phyloP scores from a whole-genome alignment of 257 asterid genomes.

The Solanum pinnatisectum region DNA sequence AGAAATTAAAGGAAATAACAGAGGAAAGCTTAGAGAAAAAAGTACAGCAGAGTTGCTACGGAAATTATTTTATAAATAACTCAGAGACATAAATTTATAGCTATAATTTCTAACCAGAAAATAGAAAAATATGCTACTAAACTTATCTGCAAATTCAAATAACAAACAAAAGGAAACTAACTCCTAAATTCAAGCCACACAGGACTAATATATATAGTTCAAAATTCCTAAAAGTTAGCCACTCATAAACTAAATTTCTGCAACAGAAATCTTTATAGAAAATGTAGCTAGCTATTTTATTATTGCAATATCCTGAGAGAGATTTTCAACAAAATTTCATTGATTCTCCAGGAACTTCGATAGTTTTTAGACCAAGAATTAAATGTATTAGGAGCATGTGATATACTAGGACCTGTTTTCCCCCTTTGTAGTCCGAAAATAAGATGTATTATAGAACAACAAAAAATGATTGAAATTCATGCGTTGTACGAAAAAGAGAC shows the following conservation, averaged over 20 bases:
- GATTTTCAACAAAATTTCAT: neutral
- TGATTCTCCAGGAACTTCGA: neutral
- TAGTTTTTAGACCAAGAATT: neutral
- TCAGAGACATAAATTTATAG: neutral
- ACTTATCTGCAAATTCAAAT: neutral
- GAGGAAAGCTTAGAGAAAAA: neutral
- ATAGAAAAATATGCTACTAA: neutral
- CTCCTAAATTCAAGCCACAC: neutral
- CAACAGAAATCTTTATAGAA: neutral
- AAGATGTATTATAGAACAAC: neutral
- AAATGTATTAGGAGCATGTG: neutral
- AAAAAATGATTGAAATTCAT: neutral
- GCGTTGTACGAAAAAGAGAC: neutral
- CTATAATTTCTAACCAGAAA: neutral
- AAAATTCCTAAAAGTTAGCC: neutral
- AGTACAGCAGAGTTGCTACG: neutral
- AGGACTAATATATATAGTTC: neutral
- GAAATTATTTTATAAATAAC: neutral
- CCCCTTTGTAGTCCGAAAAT: neutral
- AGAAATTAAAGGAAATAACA: neutral
- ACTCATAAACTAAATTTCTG: neutral
- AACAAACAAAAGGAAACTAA: neutral
- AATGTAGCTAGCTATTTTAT: neutral
- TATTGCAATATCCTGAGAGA: neutral
- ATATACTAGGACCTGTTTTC: neutral